Percentiles rank a stretch among this genome's conserved stretches.
phyloP scores from a whole-genome alignment of 768 basidiomycete species.

The Russula virescens region DNA sequence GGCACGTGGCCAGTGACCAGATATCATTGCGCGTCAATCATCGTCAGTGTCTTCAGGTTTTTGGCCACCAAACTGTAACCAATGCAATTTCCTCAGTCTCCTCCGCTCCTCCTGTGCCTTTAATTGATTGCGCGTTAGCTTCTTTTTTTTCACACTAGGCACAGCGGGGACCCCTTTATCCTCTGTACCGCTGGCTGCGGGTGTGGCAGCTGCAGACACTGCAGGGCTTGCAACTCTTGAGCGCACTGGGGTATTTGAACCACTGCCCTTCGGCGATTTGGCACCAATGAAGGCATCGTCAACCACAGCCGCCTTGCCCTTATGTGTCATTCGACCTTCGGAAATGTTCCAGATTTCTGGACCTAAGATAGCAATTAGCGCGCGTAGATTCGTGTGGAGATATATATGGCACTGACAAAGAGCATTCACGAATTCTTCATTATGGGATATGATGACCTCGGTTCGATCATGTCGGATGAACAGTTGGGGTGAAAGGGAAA shows the following conservation, averaged over 20 bases:
- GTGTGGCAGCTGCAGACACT: constrained; percentile 67
- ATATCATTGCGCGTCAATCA: constrained; percentile 21
- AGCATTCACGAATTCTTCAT: constrained; percentile 79
- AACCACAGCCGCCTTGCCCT: constrained; percentile 80
- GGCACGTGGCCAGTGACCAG: constrained; percentile 3
- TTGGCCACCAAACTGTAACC: constrained; percentile 78
- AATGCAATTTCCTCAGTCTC: constrained; percentile 69
- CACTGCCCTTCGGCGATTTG: constrained; percentile 66
- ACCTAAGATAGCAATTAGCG: constrained; percentile 39
- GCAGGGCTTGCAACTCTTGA: constrained; percentile 67
- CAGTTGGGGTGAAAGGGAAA: constrained; percentile 20
- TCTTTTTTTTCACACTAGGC: constrained; percentile 78
- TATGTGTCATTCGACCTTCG: constrained; percentile 73
- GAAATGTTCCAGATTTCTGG: constrained; percentile 96
- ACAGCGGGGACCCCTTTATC: constrained; percentile 40
- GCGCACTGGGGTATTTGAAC: constrained; percentile 60
- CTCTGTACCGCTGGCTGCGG: constrained; percentile 74
- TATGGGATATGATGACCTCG: constrained; percentile 94
- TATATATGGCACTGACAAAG: constrained; percentile 51
- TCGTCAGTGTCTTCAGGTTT: constrained; percentile 77
- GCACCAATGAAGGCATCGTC: constrained; percentile 77
- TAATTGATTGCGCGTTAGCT: constrained; percentile 79
- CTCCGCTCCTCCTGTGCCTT: constrained; percentile 88
- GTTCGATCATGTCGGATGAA: constrained; percentile 24
- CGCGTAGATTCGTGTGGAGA: constrained; percentile 24